phyloP scores from a whole-genome alignment of 768 basidiomycete genomes.

The Pleurotus tuoliensis region DNA sequence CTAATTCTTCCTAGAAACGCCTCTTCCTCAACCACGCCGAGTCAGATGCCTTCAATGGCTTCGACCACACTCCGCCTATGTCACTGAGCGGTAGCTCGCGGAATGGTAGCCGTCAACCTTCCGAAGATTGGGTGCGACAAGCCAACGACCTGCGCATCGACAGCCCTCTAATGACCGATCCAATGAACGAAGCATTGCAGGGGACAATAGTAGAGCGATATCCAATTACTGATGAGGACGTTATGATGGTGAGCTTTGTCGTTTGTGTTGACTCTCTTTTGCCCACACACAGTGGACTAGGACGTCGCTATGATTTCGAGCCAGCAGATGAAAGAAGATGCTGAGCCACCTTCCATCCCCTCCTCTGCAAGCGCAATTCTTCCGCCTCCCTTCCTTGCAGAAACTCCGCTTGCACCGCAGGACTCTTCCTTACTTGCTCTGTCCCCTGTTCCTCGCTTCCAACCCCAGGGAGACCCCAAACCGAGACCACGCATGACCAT shows the following conservation, averaged over 20 bases:
- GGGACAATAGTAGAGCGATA: neutral
- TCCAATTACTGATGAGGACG: neutral
- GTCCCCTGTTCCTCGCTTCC: constrained; percentile 8
- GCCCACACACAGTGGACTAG: neutral
- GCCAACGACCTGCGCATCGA: constrained; percentile 65
- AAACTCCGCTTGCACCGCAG: too few species aligned
- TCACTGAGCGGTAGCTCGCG: constrained; percentile 15
- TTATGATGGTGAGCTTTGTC: neutral
- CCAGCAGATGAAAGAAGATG: neutral
- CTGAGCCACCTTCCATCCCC: constrained; percentile 12
- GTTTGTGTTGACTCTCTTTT: neutral
- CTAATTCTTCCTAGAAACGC: constrained; percentile 48
- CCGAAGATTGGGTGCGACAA: constrained; percentile 77
- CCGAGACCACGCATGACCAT: constrained; percentile 54
- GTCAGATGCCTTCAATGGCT: constrained; percentile 4
- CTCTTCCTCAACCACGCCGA: constrained; percentile 35
- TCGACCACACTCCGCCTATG: neutral
- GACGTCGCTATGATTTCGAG: neutral
- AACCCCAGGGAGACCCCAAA: constrained; percentile 16
- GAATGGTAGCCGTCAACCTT: constrained; percentile 36
- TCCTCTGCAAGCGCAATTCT: constrained; percentile 9
- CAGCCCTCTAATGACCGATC: constrained; percentile 34
- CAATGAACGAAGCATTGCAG: constrained; percentile 4
- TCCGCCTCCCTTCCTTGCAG: too few species aligned
- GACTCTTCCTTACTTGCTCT: neutral